Percentiles rank a stretch among this genome's conserved stretches.
phyloP scores from a whole-genome alignment of 2,329 filamentous ascomycete species.

The Aspergillus melleus region DNA sequence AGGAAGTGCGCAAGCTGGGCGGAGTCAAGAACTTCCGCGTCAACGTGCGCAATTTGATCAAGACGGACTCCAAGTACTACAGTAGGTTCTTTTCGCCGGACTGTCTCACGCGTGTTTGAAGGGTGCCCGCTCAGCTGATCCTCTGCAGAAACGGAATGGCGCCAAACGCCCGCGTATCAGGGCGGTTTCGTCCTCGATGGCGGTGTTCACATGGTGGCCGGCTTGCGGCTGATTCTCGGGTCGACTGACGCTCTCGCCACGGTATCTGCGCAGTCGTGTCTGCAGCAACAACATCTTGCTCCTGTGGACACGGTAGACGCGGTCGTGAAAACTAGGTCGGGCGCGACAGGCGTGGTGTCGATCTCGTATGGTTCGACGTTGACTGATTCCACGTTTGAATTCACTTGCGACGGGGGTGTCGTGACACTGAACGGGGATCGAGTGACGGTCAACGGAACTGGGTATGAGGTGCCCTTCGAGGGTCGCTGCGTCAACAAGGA shows the following conservation, averaged over 20 bases:
- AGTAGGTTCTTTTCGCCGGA: constrained; percentile 30
- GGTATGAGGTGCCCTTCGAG: constrained; percentile 48
- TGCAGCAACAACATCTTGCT: constrained; percentile 53
- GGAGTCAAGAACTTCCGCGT: constrained; percentile 52
- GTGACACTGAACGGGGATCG: constrained; percentile 45
- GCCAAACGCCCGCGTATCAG: constrained; percentile 57
- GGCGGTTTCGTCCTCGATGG: constrained; percentile 62
- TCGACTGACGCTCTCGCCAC: constrained; percentile 42
- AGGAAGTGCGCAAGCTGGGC: constrained; percentile 50
- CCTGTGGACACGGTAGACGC: constrained; percentile 60
- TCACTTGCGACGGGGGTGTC: constrained; percentile 53
- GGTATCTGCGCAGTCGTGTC: constrained; percentile 52
- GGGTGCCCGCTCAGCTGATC: constrained; percentile 3
- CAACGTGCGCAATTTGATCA: constrained; percentile 46
- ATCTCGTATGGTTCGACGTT: constrained; percentile 56
- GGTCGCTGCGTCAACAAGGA: constrained; percentile 54
- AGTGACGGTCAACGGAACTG: constrained; percentile 38
- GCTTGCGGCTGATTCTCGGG: constrained; percentile 51
- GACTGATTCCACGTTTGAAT: constrained; percentile 48
- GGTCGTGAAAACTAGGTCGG: constrained; percentile 48
- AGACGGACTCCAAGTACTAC: constrained; percentile 55
- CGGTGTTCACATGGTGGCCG: constrained; percentile 58
- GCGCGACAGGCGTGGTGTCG: constrained; percentile 51
- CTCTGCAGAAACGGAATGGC: constrained; percentile 52
- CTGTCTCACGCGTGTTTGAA: neutral